Base-by-base conservation (phyloP, 345 rosid species). In the Gynandropsis gynandra region DNA sequence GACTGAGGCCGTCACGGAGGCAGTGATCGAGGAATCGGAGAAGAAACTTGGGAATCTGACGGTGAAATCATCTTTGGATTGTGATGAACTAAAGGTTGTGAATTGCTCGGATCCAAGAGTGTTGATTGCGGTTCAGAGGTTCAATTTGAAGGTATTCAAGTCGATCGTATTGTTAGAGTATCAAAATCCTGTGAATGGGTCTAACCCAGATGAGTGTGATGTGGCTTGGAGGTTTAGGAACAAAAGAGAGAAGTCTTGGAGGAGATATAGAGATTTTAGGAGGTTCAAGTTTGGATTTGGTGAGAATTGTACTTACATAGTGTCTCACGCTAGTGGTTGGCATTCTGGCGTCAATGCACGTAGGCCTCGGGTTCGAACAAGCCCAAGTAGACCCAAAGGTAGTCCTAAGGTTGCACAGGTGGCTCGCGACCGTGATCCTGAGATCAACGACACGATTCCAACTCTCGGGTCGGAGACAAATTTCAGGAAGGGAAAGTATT, bases 191-290 rank as follows among this genome's bases (percentile, higher is more conserved):
- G 87, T 83, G 18, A 77, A 72, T 29, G 96, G 96, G 19, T 78
- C 85, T 11, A 82, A 63, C 7, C 61, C 74, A 0, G 81, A 80
- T 62, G 90, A 82, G 60, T 87, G 95, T 53, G 98, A 90, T 61
- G 95, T 82, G 47, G 80, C 85, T 11, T 87, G 95, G 96, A 87
- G 80, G 56, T 87, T 90, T 61, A 76, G 96, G 74, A 90, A 90
- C 62, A 87, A 76, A 69, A 90, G 82, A 61, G 98, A 90, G 70
- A 90, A 79, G 62, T 90, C 95, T 0, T 90, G 96, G 98, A 84
- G 96, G 77, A 82, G 66, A 58, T 90, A 90, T 8, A 78, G 92
- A 67, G 95, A 90, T 71, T 87, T 90, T 52, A 74, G 96, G 65
- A 84, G 96, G 81, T 87, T 87, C 60, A 80, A 57, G 72, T 73